Conservation (phyloP, 306 rosid genomes). For the Pyrus communis region DNA sequence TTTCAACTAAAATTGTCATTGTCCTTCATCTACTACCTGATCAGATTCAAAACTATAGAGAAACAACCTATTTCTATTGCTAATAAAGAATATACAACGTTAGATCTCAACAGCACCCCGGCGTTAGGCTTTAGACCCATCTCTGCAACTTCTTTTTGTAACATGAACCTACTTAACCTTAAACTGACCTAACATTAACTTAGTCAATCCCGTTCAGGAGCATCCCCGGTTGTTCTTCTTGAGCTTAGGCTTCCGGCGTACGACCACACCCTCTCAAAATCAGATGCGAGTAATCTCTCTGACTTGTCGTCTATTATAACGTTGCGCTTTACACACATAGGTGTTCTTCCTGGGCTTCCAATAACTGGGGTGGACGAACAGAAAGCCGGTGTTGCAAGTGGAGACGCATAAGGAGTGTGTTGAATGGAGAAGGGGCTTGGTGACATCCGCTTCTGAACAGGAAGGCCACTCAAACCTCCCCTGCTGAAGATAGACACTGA, state of each 20-base stretch:
- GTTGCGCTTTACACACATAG: constrained; percentile 32
- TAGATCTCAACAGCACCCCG: not conserved
- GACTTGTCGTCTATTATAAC: constrained; percentile 29
- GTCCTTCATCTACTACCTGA: not conserved
- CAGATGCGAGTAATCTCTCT: constrained; percentile 38
- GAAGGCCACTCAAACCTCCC: constrained; percentile 73
- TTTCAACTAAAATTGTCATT: not conserved
- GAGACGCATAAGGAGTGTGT: constrained; percentile 74
- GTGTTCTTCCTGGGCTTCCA: constrained; percentile 62
- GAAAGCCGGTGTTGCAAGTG: constrained; percentile 72
- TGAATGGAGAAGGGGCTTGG: constrained; percentile 92
- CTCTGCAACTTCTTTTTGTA: constrained; percentile 7
- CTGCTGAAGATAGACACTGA: constrained; percentile 54
- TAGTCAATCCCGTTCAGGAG: constrained; percentile 67
- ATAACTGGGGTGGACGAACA: constrained; percentile 65
- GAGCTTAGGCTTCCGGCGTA: constrained; percentile 66
- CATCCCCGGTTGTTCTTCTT: constrained; percentile 60
- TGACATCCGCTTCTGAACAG: constrained; percentile 78
- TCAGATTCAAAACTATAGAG: constrained; percentile 19
- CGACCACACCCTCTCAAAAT: constrained; percentile 72
- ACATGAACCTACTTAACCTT: not conserved
- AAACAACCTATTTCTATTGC: constrained; percentile 33
- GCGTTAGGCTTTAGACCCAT: not conserved
- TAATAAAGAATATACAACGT: constrained; percentile 36
- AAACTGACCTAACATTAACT: constrained; percentile 1